Base-by-base conservation (phyloP, 108 stramenopile genomes). In the Cyclotella distinguenda region DNA sequence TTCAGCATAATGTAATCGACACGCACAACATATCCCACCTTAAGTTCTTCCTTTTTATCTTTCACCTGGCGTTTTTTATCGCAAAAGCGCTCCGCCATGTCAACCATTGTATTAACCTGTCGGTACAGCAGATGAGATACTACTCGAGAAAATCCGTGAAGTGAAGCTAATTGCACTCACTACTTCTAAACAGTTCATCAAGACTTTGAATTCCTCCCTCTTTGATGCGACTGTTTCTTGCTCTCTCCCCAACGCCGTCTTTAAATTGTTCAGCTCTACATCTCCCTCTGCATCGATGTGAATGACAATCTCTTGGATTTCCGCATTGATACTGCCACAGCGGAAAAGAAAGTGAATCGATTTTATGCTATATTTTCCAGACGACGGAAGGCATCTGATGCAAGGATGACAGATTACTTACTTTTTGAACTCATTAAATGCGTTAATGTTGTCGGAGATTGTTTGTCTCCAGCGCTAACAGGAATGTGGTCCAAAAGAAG, bases 41-140 rank as follows among this genome's bases (percentile, higher is more conserved):
- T 58, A 30, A 73, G 57, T 39, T 78, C 52, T 0, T 66, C 70
- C 49, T 83, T 81, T 75, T 86, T 89, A 16, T 87, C 64, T 45
- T 71, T 75, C 26, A 85, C 74, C 49, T 83, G 69, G 23, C 66
- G 58, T 31, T 66, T 70, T 54, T 86, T 81, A 30, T 60, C 82
- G 55, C 67, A 70, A 73, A 78, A 82, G n/a, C 77, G 63, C 31
- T 71, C 76, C 23, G 71, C 59, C 50, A 80, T 64, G 25, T 86
- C 84, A 9, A 77, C 68, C 27, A 78, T 64, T 15, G 38, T 39
- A 33, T 50, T 61, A 0, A 78, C 71, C 62, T 62, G 35, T 26
- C 40, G 44, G 34, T 48, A 2, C 18, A 4, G 31, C 4, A 21
- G 43, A 38, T 30, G 22, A n/a, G n/a, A n/a, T n/a, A n/a, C n/a